phyloP scores from a whole-genome alignment of 352 stramenopile species.

The Phytophthora pseudosyringae region DNA sequence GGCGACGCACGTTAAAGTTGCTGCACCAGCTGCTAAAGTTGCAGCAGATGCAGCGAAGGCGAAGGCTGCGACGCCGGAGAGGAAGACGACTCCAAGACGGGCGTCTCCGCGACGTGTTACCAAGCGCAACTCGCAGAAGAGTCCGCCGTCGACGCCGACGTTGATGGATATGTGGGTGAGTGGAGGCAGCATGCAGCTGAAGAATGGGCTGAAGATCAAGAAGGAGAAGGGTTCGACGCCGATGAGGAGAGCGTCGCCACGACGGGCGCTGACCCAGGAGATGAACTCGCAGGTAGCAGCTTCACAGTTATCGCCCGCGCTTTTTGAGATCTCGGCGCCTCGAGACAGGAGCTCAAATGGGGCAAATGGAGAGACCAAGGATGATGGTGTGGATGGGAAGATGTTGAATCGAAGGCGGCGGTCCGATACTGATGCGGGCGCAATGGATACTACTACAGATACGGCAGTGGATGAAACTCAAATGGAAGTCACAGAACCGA shows the following conservation, averaged over 20 bases:
- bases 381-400: not conserved
- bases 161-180: slow-evolving; percentile 26
- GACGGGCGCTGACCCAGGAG: slow-evolving; percentile 14
- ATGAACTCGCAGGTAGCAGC: slow-evolving; percentile 15
- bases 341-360: not conserved
- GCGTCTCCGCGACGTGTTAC: slow-evolving; percentile 18
- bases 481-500: not conserved
- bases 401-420: slow-evolving; percentile 2
- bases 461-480: slow-evolving; percentile 8
- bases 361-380: slow-evolving; percentile 6
- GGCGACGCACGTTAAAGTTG: not conserved
- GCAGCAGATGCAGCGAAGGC: too few species aligned
- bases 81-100: slow-evolving; percentile 10
- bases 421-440: not conserved
- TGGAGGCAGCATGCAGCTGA: slow-evolving; percentile 10
- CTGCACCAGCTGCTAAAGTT: slow-evolving; percentile 15
- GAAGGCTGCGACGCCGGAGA: slow-evolving; percentile 12
- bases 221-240: slow-evolving; percentile 16
- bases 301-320: slow-evolving; percentile 29
- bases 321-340: slow-evolving; percentile 35
- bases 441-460: slow-evolving; percentile 7
- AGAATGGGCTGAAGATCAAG: slow-evolving; percentile 20
- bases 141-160: slow-evolving; percentile 11
- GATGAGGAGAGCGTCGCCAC: slow-evolving; percentile 21
- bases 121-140: slow-evolving; percentile 18